Conservation (phyloP, 768 basidiomycete species). For the Boletus vinaceobasis region DNA sequence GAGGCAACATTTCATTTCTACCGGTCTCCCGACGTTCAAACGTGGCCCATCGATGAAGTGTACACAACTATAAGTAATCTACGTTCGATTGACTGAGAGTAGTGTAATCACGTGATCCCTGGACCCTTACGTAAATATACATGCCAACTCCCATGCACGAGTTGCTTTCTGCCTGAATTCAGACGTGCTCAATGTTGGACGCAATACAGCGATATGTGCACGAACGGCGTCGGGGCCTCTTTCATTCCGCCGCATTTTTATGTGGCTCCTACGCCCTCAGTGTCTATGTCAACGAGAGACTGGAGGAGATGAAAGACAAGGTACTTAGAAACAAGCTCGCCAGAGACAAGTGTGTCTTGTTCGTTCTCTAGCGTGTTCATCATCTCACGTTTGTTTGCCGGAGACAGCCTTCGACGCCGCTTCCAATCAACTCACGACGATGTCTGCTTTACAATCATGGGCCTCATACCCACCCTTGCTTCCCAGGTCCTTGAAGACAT, state of each 20-base stretch:
- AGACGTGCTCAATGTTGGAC: conserved; percentile 37
- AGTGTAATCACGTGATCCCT: conserved; percentile 3
- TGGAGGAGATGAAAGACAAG: conserved; percentile 64
- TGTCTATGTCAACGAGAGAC: conserved; percentile 54
- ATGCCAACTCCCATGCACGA: background rate
- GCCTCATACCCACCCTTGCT: conserved; percentile 63
- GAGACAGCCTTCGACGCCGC: conserved; percentile 58
- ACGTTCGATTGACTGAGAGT: too few species aligned
- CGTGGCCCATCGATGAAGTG: too few species aligned
- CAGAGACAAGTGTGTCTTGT: conserved; percentile 46
- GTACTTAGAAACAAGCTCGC: conserved; percentile 60
- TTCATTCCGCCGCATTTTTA: conserved; percentile 48
- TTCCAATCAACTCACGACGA: conserved; percentile 79
- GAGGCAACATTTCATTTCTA: too few species aligned
- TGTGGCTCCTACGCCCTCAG: conserved; percentile 64
- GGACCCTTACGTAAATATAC: conserved; percentile 12
- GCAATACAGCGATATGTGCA: conserved; percentile 46
- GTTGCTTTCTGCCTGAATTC: background rate
- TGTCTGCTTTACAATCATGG: conserved; percentile 69
- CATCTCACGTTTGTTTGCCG: conserved; percentile 1
- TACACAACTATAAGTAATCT: too few species aligned
- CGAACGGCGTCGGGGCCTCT: conserved; percentile 44
- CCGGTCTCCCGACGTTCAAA: too few species aligned
- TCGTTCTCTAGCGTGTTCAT: background rate
- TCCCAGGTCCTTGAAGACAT: conserved; percentile 64